Conservation (phyloP, 139 green algal genomes). For the Volvox africanus region DNA sequence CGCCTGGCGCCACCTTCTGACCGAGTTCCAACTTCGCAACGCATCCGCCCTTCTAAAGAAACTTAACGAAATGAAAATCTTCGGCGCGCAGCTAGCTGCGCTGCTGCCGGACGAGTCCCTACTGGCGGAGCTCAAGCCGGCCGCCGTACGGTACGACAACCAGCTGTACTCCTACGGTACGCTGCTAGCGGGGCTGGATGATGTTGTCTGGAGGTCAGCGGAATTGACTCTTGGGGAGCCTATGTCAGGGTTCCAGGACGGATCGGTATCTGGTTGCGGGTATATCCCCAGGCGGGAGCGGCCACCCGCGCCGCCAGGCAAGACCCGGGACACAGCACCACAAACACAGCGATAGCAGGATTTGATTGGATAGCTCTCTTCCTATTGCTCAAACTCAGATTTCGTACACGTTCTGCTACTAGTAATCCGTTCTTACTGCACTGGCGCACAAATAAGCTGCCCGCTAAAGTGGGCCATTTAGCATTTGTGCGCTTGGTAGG, state of each 20-base stretch:
- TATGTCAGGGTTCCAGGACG: conserved; percentile 1
- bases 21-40: background rate
- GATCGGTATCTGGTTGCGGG: background rate
- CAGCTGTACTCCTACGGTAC: conserved; percentile 26
- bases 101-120: background rate
- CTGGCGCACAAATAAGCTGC: too few species aligned
- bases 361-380: too few species aligned
- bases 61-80: background rate
- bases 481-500: too few species aligned
- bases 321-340: too few species aligned
- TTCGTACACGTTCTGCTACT: too few species aligned
- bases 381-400: too few species aligned
- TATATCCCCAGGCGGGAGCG: background rate
- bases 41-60: background rate
- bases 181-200: conserved; percentile 42
- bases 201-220: conserved; percentile 27
- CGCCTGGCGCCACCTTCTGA: background rate
- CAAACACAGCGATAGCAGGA: too few species aligned
- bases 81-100: background rate
- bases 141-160: conserved; percentile 14
- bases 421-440: too few species aligned
- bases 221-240: background rate
- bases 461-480: too few species aligned
- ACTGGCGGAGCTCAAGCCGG: background rate
- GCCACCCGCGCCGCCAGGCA: too few species aligned